Conservation (phyloP, 352 stramenopile species). For the Phytopythium helicoides region DNA sequence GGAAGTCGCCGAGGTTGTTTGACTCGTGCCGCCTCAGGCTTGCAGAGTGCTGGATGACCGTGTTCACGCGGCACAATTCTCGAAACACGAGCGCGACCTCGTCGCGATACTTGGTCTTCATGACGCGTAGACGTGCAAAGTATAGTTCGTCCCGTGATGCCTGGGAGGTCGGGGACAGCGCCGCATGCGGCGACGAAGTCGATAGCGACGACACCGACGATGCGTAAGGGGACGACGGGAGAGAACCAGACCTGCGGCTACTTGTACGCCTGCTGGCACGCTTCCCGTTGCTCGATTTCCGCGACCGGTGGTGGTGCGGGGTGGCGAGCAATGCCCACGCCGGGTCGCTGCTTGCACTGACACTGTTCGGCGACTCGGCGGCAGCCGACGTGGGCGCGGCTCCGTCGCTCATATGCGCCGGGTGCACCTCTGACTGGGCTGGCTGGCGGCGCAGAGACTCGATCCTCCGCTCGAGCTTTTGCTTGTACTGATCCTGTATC, state of each 20-base stretch:
- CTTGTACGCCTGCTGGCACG: conserved; percentile 24
- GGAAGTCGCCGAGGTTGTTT: conserved; percentile 78
- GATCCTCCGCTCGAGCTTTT: conserved; percentile 65
- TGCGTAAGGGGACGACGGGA: not conserved
- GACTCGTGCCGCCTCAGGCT: conserved; percentile 72
- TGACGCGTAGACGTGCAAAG: conserved; percentile 60
- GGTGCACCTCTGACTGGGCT: conserved; percentile 22
- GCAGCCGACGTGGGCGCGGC: not conserved
- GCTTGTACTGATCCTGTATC: conserved; percentile 47
- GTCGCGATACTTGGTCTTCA: conserved; percentile 76
- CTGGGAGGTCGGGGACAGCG: conserved; percentile 5
- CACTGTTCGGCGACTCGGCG: conserved; percentile 1
- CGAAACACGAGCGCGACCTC: conserved; percentile 79
- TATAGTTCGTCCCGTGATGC: conserved; percentile 52
- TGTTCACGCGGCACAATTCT: conserved; percentile 78
- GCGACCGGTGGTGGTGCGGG: conserved; percentile 10
- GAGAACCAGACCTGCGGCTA: conserved; percentile 6
- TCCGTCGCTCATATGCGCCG: not conserved
- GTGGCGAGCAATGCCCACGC: conserved; percentile 4
- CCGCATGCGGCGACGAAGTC: conserved; percentile 3
- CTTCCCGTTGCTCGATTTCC: conserved; percentile 15
- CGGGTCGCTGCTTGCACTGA: conserved; percentile 6
- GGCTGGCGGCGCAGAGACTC: conserved; percentile 58
- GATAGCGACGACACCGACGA: conserved; percentile 1
- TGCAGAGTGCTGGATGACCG: conserved; percentile 74